These are phyloP conservation scores for Trichoderma sp. DNA, from an alignment of 2,329 filamentous ascomycete genomes.

Conservation along the genomic window DNA sequence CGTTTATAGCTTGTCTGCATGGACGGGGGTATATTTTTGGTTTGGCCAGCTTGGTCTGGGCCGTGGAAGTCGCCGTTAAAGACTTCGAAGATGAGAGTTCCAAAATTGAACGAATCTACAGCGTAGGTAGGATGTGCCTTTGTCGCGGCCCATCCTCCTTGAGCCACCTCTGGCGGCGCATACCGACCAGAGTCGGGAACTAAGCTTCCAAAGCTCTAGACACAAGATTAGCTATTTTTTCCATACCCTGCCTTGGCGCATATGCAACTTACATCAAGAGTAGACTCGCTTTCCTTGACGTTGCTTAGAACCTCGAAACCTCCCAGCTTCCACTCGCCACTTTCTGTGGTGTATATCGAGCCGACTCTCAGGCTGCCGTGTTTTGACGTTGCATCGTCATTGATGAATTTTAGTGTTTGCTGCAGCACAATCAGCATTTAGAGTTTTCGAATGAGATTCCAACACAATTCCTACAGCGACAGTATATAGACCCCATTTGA, in stretches of 20 bases:
- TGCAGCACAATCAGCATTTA: conserved; percentile 37
- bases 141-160: conserved; percentile 86
- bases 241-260: too few species aligned
- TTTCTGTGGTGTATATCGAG: conserved; percentile 90
- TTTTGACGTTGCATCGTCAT: conserved; percentile 85
- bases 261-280: conserved; percentile 67
- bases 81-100: conserved; percentile 79
- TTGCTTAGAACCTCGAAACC: conserved; percentile 93
- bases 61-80: conserved; percentile 84
- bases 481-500: conserved; percentile 92
- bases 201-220: conserved; percentile 77
- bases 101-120: conserved; percentile 84
- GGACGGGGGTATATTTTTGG: conserved; percentile 77
- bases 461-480: conserved; percentile 63
- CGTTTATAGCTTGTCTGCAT: conserved; percentile 94
- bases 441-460: too few species aligned
- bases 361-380: conserved; percentile 83
- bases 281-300: conserved; percentile 90
- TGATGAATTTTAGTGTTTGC: conserved; percentile 94
- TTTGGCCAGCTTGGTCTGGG: conserved; percentile 76
- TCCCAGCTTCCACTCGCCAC: conserved; percentile 95
- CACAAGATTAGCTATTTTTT: conserved; percentile 2
- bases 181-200: conserved; percentile 83
- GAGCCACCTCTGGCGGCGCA: conserved; percentile 80
- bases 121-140: conserved; percentile 78